Evolutionary conservation across 2,329 filamentous ascomycete genomes (phyloP).

Genomic region (Periconia macrospinosa): DNA sequence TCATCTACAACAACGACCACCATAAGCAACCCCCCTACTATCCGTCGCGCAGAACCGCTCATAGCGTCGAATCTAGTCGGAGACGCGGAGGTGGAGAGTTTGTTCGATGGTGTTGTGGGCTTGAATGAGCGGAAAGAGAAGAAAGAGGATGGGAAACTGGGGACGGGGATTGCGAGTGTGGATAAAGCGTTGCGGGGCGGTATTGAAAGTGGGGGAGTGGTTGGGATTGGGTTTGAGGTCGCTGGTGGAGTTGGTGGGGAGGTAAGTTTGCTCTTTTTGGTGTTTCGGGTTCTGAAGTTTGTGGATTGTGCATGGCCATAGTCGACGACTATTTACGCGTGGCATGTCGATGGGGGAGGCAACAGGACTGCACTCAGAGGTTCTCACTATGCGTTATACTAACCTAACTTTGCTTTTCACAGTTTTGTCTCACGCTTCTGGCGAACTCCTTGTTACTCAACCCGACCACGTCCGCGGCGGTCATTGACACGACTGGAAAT

Average conservation of each 20-base stretch:
- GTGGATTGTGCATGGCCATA: too few relatives aligned
- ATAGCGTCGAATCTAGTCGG: conserved; percentile 19
- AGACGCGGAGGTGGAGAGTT: conserved; percentile 20
- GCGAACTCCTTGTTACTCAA: conserved; percentile 42
- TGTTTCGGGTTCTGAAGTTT: too few relatives aligned
- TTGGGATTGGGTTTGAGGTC: conserved; percentile 39
- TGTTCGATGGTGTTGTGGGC: conserved; percentile 11
- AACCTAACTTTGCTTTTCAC: background rate
- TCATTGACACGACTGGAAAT: conserved; percentile 51
- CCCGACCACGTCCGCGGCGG: conserved; percentile 34
- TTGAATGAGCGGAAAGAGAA: background rate
- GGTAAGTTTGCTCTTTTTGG: conserved; percentile 17
- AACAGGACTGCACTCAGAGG: background rate
- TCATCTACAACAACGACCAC: background rate
- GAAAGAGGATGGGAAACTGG: conserved; percentile 8
- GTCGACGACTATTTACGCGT: too few relatives aligned
- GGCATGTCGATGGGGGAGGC: background rate
- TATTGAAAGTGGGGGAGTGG: conserved; percentile 37
- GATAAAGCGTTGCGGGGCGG: conserved; percentile 44
- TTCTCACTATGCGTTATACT: background rate
- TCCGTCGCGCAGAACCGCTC: conserved; percentile 14
- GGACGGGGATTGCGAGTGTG: conserved; percentile 29
- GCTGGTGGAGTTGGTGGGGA: conserved; percentile 19
- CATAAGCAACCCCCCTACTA: background rate
- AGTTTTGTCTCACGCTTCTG: conserved; percentile 42